Evolutionary conservation across 2,329 filamentous ascomycete species (phyloP).

Genomic region (Claviceps humidiphila): DNA sequence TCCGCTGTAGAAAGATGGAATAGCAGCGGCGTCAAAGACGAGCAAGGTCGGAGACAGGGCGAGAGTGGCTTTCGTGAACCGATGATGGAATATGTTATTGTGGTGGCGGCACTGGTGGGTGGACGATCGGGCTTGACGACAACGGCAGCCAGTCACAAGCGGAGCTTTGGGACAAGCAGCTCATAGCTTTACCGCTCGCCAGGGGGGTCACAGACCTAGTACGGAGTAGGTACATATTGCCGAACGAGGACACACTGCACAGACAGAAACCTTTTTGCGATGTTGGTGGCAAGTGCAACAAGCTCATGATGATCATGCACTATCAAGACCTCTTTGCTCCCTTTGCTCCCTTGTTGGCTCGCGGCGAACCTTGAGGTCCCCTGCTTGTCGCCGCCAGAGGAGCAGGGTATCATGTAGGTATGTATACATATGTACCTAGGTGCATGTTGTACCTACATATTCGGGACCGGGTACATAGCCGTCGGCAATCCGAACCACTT

Average conservation of each 20-base stretch:
- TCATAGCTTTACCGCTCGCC: background rate
- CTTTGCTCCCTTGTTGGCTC: background rate
- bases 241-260: no score
- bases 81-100: background rate
- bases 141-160: background rate
- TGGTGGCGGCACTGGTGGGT: background rate
- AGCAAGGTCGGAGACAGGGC: background rate
- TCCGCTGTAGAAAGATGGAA: background rate
- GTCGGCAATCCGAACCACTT: background rate
- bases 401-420: background rate
- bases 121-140: background rate
- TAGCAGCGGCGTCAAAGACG: background rate
- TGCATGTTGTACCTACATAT: no score
- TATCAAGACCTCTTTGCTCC: background rate
- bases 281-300: background rate
- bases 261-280: background rate
- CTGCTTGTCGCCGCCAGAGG: background rate
- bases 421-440: background rate
- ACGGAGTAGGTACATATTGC: no score
- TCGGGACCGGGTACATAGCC: background rate
- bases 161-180: background rate
- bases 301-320: background rate
- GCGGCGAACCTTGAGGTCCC: background rate
- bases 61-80: background rate
- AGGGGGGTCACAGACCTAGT: no score